These are phyloP conservation scores for Penicillium soppii DNA, from an alignment of 495 filamentous ascomycete genomes.

Conservation along the genomic window DNA sequence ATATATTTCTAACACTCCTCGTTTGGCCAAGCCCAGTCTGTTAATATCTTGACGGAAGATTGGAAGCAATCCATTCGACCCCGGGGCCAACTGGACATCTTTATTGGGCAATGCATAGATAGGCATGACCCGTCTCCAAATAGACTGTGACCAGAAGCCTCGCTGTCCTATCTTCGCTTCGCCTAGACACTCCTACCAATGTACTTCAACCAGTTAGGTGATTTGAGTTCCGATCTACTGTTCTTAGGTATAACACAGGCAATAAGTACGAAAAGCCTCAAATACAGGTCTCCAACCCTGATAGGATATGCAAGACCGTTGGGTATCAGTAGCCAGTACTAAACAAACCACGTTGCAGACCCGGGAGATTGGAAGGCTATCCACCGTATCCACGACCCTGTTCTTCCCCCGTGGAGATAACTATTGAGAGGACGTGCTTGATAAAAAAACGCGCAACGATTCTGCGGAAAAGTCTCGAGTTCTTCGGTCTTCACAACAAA, in stretches of 20 bases:
- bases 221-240: too few relatives aligned
- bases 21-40: too few relatives aligned
- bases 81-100: not conserved
- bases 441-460: not conserved
- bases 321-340: not conserved
- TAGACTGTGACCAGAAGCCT: not conserved
- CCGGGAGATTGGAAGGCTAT: not conserved
- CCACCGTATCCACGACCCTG: not conserved
- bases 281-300: not conserved
- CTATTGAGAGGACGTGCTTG: not conserved
- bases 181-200: too few relatives aligned
- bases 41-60: too few relatives aligned
- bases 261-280: too few relatives aligned
- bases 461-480: not conserved
- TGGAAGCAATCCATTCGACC: too few relatives aligned
- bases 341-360: not conserved
- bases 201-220: too few relatives aligned
- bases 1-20: not conserved
- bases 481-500: too few relatives aligned
- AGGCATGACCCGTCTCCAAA: slow-evolving; percentile 1
- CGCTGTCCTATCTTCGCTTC: too few relatives aligned
- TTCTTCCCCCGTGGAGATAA: not conserved
- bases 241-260: too few relatives aligned
- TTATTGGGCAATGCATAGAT: not conserved
- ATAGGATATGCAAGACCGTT: slow-evolving; percentile 2